Evolutionary conservation across 129 eudicot genomes (phyloP).

Genomic region (Saposhnikovia divaricata): DNA sequence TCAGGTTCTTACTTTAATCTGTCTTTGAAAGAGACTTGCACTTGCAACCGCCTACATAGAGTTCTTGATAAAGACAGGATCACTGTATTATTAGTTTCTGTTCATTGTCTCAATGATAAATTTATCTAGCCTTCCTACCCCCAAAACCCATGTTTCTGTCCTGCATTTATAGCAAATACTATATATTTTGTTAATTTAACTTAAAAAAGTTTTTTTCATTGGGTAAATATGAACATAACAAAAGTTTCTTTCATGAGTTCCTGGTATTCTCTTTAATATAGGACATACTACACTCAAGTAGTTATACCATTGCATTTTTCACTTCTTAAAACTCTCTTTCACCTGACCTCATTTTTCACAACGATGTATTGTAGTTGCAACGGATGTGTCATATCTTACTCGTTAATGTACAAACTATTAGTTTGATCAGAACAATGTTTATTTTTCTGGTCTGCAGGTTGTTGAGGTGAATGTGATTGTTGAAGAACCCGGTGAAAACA

Average conservation of each 20-base stretch:
- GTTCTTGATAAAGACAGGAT: not conserved
- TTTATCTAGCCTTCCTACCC: not conserved
- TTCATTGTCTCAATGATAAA: not conserved
- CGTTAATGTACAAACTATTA: not conserved
- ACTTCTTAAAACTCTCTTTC: not conserved
- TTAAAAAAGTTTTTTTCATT: too few relatives aligned
- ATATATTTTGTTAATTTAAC: not conserved
- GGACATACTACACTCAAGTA: not conserved
- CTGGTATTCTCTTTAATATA: not conserved
- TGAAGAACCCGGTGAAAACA: conserved; percentile 57
- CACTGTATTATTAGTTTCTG: not conserved
- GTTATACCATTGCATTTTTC: not conserved
- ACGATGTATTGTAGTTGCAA: not conserved
- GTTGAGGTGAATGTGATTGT: conserved; percentile 66
- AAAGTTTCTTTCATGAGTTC: not conserved
- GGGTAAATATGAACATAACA: not conserved
- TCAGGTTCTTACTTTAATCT: conserved; percentile 39
- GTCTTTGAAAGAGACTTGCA: not conserved
- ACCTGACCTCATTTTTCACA: not conserved
- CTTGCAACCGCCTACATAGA: not conserved
- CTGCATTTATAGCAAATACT: not conserved
- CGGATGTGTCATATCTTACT: not conserved
- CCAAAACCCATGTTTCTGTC: not conserved
- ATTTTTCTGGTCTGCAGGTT: conserved; percentile 33
- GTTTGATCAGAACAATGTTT: not conserved